Evolutionary conservation across 495 filamentous ascomycete species (phyloP), one percentile per base, ranked within the genome.

Genomic region (Neurospora discreta): DNA sequence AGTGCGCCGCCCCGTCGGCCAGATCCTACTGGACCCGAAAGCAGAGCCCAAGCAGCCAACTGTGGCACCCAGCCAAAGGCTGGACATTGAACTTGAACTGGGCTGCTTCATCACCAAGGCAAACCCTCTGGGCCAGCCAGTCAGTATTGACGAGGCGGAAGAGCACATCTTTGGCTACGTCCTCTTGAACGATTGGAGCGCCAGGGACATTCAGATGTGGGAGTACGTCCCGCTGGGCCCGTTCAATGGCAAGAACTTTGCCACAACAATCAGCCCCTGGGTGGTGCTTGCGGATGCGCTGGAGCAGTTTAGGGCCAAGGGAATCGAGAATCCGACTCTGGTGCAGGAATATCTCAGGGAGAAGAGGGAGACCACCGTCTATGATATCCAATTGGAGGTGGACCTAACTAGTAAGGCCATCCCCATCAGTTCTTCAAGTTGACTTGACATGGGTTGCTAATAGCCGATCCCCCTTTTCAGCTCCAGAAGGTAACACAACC

Each of bases 131-230:
- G 92, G 93, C 20, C 83, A 87, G 72, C 82, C 85, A 0, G 84
- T 94, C 23, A 76, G 80, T 5, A 85, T 96, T 23, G 68, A 75
- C 75, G 77, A 87, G 38, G 94, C 94, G 0, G 89, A 90, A 69
- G 88, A 95, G 44, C 84, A 88, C 75, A 87, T 98, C 43, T 97
- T 97, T 80, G 94, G 94, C 6, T 84, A 94, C 38, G 94, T 97
- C 3, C 82, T 98, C 68, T 86, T 98, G 85, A 98, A 98, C 80
- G 94, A 98, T 80, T 98, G 94, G 94, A 94, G 90, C 73, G 94
- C 94, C 11, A 84, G 94, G 69, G 94, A 98, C 77, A 90, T 98
- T 60, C 94, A 98, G 80, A 84, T 85, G 6, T 98, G 93, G 93
- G 94, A 98, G 81, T 96, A 95, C 75, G 82, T 93, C 3, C 92